Evolutionary conservation across 2,329 filamentous ascomycete species (phyloP), one percentile per base, ranked within the genome.

Genomic region (Nemania sp.): DNA sequence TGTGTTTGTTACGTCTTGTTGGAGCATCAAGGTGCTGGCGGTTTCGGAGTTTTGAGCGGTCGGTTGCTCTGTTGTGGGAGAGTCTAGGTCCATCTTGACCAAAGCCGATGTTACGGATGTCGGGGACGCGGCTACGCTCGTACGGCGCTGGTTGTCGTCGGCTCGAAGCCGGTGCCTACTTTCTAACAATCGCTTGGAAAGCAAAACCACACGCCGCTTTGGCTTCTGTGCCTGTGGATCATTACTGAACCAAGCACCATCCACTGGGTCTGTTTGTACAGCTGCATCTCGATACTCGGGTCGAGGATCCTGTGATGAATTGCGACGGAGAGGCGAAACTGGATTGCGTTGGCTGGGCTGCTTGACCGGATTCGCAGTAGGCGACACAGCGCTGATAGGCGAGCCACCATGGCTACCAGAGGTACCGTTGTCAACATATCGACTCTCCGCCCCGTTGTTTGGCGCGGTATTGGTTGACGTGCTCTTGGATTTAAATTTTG

Each of bases 241-340:
- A 24, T 71, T 70, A 56, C 75, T 79, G 55, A 77, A 82, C 79
- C 79, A 82, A 53, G 78, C 77, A 12, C 77, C 79, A 26, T 77
- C 72, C 1, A 80, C 78, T 0, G 77, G 74, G 24, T 83, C 81
- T 0, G 82, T 84, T 61, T 85, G 82, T 2, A 80, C 75, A 5
- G 71, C 68, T 8, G 72, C 77, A 61, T 84, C 78, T 45, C 76
- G 70, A 59, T 84, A 84, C 14, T 72, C 71, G 6, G 73, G 66
- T 9, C 72, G 70, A 3, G 73, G 71, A 1, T 67, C 65, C 1
- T 67, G 64, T 1, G 78, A 78, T 3, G 69, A 63, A 37, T 70
- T 73, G 6, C 75, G 72, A 2, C 75, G 75, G 3, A 61, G 61
- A 31, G 62, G 51, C 0, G 66, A 61, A 2, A 57, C 51, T 2